phyloP scores from a whole-genome alignment of 2,329 filamentous ascomycete species.

The Diplodia intermedia region DNA sequence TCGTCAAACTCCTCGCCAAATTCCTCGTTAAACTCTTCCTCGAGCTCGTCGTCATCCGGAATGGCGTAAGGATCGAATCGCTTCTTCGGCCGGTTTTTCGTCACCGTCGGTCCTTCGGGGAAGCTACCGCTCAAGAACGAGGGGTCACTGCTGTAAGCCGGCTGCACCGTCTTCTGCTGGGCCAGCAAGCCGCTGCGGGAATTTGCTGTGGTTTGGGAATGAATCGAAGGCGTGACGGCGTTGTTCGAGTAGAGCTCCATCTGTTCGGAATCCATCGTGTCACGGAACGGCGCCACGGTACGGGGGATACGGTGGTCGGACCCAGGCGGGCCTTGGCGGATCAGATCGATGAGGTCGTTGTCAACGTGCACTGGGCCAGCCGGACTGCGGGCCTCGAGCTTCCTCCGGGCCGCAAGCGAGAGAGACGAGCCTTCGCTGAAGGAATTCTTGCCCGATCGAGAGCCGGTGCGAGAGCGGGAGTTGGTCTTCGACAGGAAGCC shows the following conservation, averaged over 20 bases:
- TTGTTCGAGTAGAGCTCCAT: constrained; percentile 32
- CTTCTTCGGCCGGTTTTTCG: constrained; percentile 58
- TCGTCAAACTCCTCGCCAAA: constrained; percentile 63
- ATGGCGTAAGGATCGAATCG: constrained; percentile 95
- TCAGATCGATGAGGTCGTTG: constrained; percentile 93
- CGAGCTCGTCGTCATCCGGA: constrained; percentile 60
- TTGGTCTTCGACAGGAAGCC: constrained; percentile 12
- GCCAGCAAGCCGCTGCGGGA: constrained; percentile 74
- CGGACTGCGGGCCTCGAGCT: constrained; percentile 69
- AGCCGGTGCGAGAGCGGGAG: constrained; percentile 26
- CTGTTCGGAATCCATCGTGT: constrained; percentile 86
- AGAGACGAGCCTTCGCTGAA: constrained; percentile 18
- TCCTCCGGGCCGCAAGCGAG: constrained; percentile 24
- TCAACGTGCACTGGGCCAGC: constrained; percentile 70
- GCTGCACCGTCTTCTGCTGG: constrained; percentile 43
- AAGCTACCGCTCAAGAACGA: constrained; percentile 40
- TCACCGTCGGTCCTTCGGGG: constrained; percentile 23
- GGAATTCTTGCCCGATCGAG: constrained; percentile 33
- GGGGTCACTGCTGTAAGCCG: constrained; percentile 47
- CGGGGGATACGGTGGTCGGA: constrained; percentile 77
- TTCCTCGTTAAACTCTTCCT: constrained; percentile 53
- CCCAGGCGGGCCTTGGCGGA: constrained; percentile 80
- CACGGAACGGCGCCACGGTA: constrained; percentile 82
- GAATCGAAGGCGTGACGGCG: constrained; percentile 43
- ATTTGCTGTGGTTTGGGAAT: constrained; percentile 61